Conservation (phyloP, 1,284 basidiomycete genomes). For the Butyriboletus regius region DNA sequence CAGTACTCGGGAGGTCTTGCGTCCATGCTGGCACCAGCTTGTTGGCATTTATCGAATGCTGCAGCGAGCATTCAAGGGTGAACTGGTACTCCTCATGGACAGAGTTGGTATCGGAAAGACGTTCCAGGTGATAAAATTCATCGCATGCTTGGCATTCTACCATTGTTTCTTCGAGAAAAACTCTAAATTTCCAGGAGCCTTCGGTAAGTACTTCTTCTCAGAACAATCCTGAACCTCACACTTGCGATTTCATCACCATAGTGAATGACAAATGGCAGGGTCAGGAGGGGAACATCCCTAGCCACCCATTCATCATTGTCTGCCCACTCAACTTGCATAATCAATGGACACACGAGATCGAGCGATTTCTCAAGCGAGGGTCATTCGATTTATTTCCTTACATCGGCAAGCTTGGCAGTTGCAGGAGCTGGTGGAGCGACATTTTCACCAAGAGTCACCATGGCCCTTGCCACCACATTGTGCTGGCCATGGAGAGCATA, state of each 20-base stretch:
- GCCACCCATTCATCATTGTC: conserved; percentile 1
- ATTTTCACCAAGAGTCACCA: not conserved
- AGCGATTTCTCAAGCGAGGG: not conserved
- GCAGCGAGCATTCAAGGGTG: too few relatives aligned
- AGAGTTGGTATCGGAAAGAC: too few relatives aligned
- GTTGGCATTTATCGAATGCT: too few relatives aligned
- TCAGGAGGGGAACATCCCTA: not conserved
- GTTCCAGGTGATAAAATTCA: too few relatives aligned
- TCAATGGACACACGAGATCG: conserved; percentile 2
- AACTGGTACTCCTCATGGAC: too few relatives aligned
- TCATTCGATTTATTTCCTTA: conserved; percentile 3
- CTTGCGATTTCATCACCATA: not conserved
- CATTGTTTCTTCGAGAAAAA: not conserved
- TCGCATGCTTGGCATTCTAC: too few relatives aligned
- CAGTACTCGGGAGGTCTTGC: too few relatives aligned
- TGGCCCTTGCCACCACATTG: not conserved
- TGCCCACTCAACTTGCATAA: conserved; percentile 1
- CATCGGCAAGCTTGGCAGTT: not conserved
- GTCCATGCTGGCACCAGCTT: too few relatives aligned
- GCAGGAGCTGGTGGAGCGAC: not conserved
- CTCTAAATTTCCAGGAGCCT: not conserved
- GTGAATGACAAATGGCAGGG: not conserved
- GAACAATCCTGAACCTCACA: not conserved
- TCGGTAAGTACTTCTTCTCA: not conserved
- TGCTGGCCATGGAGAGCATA: not conserved